phyloP scores from a whole-genome alignment of 1,284 basidiomycete genomes.

The Tylopilus sp. region DNA sequence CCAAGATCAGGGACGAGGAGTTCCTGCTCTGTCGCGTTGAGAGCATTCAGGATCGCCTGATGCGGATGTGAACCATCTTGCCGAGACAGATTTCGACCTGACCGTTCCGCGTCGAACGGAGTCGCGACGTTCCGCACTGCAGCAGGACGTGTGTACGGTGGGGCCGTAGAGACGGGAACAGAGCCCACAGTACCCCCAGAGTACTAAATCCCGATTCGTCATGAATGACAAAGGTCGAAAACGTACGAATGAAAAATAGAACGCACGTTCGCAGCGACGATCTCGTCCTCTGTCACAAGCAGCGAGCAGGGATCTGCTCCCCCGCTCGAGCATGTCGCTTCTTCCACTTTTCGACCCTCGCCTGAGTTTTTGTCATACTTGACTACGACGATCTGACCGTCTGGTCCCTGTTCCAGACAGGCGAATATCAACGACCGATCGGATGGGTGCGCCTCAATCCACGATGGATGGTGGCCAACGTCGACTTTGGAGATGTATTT shows the following conservation, averaged over 20 bases:
- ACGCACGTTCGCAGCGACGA: slow-evolving; percentile 77
- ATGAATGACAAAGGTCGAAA: no score
- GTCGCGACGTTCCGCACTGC: slow-evolving; percentile 45
- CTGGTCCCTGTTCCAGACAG: slow-evolving; percentile 62
- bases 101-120: slow-evolving; percentile 54
- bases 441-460: slow-evolving; percentile 70
- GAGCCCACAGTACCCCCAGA: slow-evolving; percentile 64
- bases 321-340: slow-evolving; percentile 52
- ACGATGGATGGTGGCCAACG: slow-evolving; percentile 75
- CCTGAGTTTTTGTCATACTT: slow-evolving; percentile 55
- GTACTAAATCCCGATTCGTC: slow-evolving; percentile 58
- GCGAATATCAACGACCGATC: slow-evolving; percentile 66
- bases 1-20: slow-evolving; percentile 80
- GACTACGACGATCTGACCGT: slow-evolving; percentile 68
- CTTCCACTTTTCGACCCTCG: slow-evolving; percentile 25
- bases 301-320: slow-evolving; percentile 73
- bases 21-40: slow-evolving; percentile 54
- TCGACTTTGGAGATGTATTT: slow-evolving; percentile 54
- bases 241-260: neutral
- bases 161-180: slow-evolving; percentile 59
- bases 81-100: slow-evolving; percentile 69
- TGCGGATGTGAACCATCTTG: slow-evolving; percentile 78
- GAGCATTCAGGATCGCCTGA: slow-evolving; percentile 61
- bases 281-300: slow-evolving; percentile 57
- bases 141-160: slow-evolving; percentile 55